Base-by-base conservation (phyloP, 2,329 filamentous ascomycete genomes). In the Paecilomyces niveus region DNA sequence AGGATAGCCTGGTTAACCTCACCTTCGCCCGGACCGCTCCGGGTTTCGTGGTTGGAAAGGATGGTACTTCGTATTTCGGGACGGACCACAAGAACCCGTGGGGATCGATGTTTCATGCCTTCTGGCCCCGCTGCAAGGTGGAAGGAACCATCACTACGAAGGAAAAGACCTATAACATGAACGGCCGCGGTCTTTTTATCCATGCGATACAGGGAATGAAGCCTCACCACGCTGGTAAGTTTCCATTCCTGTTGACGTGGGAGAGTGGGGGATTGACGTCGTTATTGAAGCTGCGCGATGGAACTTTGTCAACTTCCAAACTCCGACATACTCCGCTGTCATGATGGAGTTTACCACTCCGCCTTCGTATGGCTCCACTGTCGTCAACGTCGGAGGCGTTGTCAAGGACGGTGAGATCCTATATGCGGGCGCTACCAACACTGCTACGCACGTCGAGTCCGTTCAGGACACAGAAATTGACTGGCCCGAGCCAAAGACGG, bases 191-290 rank as follows among this genome's bases (percentile, higher is more conserved):
- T 32, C 80, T 95, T 68, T 93, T 92, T 76, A 82, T 88, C 64
- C 89, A 94, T 74, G 92, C 91, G 49, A 79, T 97, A 55, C 94
- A 97, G 78, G 94, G 92, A 73, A 97, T 97, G 93, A 99, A 99
- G 83, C 94, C 94, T 49, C 94, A 99, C 75, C 95, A 99, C 73
- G 89, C 92, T 60, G 92, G 84, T 86, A 78, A 67, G 78, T 67
- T 24, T 56, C 35, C 53, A 6, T 21, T 22, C 31, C 24, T 13
- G 2, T 39, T 54, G 9, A 29, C 29, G 31, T 15, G 22, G 62
- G 65, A 57, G 63, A 58, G 33, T 52, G n/a, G 6, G n/a, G 39
- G 15, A 45, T 10, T 45, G 39, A 45, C 39, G n/a, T 45, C n/a
- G 39, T 8, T 10, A 45, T 29, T 26, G 24, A 64, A 85, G 86